These are phyloP conservation scores for Phenoliferia sp. DNA, from an alignment of 1,284 basidiomycete genomes.

Conservation along the genomic window DNA sequence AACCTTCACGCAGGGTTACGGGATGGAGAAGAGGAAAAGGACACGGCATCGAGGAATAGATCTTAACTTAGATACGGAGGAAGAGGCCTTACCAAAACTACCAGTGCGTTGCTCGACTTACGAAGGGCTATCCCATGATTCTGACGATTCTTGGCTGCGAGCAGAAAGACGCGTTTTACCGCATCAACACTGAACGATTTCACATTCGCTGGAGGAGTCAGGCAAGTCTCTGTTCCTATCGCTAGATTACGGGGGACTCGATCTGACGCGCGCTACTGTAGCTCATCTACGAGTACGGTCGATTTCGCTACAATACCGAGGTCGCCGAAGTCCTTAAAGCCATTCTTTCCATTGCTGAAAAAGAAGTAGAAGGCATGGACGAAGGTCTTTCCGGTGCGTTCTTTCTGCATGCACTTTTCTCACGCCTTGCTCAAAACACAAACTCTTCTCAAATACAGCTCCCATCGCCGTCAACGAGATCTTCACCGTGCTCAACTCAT, in stretches of 20 bases:
- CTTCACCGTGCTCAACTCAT: conserved; percentile 11
- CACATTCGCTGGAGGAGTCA: conserved; percentile 82
- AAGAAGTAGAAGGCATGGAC: conserved; percentile 44
- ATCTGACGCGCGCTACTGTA: conserved; percentile 37
- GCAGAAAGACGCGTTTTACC: conserved; percentile 68
- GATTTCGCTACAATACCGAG: conserved; percentile 69
- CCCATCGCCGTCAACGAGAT: conserved; percentile 22
- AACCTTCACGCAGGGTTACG: background rate
- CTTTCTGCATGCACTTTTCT: background rate
- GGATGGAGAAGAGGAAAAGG: conserved; percentile 11
- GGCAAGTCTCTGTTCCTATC: conserved; percentile 48
- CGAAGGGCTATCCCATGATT: background rate
- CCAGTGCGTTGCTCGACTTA: background rate
- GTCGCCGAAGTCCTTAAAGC: conserved; percentile 68
- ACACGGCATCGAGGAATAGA: conserved; percentile 5
- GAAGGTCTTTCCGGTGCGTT: conserved; percentile 62
- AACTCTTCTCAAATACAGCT: conserved; percentile 3
- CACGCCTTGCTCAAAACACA: background rate
- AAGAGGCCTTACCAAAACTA: background rate
- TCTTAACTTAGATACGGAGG: conserved; percentile 12
- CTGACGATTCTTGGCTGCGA: background rate
- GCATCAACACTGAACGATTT: conserved; percentile 83
- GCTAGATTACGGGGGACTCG: background rate
- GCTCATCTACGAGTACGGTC: conserved; percentile 69
- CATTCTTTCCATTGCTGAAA: conserved; percentile 57